A percentile compares a stretch with the other conserved stretches of the same genome.
Evolutionary conservation across 2,329 filamentous ascomycete genomes (phyloP).

Genomic region (Nannizziopsis arthrosporioides): DNA sequence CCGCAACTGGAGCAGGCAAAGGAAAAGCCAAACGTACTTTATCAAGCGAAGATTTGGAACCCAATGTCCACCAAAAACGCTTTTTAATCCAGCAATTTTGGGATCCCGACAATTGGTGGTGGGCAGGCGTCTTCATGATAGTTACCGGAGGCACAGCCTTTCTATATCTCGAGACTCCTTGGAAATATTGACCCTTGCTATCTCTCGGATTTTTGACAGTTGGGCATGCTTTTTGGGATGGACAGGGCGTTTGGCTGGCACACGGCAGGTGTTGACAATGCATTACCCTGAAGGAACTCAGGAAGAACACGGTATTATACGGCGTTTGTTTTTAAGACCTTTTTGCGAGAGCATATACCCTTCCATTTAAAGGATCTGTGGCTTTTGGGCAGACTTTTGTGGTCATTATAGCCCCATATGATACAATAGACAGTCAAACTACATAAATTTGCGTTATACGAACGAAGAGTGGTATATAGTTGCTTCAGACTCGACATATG

Average conservation of each 20-base stretch:
- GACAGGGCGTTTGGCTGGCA: slow-evolving; percentile 4
- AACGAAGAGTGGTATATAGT: neutral
- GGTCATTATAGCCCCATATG: neutral
- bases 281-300: slow-evolving; percentile 4
- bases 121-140: slow-evolving; percentile 39
- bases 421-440: neutral
- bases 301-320: neutral
- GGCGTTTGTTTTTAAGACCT: neutral
- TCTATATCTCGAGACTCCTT: slow-evolving; percentile 17
- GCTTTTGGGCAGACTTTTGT: neutral
- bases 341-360: slow-evolving; percentile 1
- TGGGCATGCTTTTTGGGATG: neutral
- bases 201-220: neutral
- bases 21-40: slow-evolving; percentile 26
- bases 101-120: slow-evolving; percentile 37
- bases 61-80: slow-evolving; percentile 5
- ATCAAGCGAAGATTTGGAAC: slow-evolving; percentile 3
- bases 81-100: slow-evolving; percentile 23
- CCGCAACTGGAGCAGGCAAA: slow-evolving; percentile 26
- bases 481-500: too few relatives aligned
- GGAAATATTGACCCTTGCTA: neutral
- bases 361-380: neutral
- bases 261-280: slow-evolving; percentile 1
- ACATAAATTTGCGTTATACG: neutral
- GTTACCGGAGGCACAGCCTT: slow-evolving; percentile 33